Evolutionary conservation across 805 yeast genomes (phyloP), one percentile per base, ranked within the genome.

Genomic region (Kuraishia floccosa): DNA sequence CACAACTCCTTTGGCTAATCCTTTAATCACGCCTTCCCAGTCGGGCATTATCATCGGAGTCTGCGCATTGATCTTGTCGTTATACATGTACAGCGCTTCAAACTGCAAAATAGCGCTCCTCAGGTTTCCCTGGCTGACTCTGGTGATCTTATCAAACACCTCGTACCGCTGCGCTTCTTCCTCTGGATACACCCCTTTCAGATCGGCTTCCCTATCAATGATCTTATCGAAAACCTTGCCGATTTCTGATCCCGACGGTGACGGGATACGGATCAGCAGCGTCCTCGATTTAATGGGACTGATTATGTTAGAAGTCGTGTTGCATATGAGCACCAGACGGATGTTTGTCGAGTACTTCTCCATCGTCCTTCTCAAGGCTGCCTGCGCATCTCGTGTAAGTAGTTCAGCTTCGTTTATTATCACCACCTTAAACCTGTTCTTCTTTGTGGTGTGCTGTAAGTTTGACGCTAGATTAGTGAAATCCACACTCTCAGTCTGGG

Each of bases 231-330:
- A 58, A 1, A 83, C 76, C 0, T 37, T 38, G 1, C 63, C 46
- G n/a, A 79, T 69, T 25, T 85, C 94, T 0, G 55, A 55, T 2
- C 48, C 46, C 0, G 71, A 46, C 0, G 99, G 97, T 3, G 95
- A 78, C 1, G 96, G 80, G 3, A 86, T 75, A 36, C 97, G 68
- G n/a, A 91, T 68, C 36, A 89, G 63, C 32, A 91, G 58, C 6
- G 96, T 86, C 58, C 99, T 78, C 16, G 96, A 87, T 46, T 83
- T 80, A 39, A 91, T 91, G 8, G 99, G 99, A 3, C 85, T 77
- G 36, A 91, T 89, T 36, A 91, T 87, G 40, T 82, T 83, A 15
- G 95, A 83, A 17, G 94, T 83, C 3, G 96, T 73, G 49, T 85
- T 89, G 42, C 95, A 83, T 14, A 91, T 66, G 59, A 91, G 59